Evolutionary conservation across 2,329 filamentous ascomycete genomes (phyloP), one percentile per base, ranked within the genome.

Genomic region (Microsporum canis): DNA sequence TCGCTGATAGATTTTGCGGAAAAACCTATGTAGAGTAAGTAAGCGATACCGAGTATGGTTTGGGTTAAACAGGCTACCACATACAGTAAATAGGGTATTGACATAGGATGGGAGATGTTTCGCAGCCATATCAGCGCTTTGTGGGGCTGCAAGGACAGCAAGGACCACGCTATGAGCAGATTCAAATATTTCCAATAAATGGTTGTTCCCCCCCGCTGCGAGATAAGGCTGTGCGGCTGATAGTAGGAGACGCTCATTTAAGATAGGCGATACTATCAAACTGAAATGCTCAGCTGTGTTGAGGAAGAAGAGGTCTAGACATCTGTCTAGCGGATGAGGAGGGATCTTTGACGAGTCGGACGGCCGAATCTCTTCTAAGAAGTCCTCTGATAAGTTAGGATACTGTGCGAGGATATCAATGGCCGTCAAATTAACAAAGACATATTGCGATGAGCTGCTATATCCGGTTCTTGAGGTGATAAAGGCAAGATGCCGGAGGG

Each of bases 241-340:
- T 59, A 95, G 78, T 14, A 95, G 82, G 1, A 95, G 78, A 2
- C 83, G 78, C 67, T 95, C 88, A 67, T 85, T 89, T 2, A 83
- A 80, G 2, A 80, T 75, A 0, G 87, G 80, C 0, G 88, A 78
- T 1, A 96, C 74, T 2, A 84, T 77, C 6, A 91, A 78, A 0
- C 89, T 86, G 63, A 96, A 85, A 71, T 95, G 89, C 71, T 96
- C 91, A 1, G 88, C 86, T 0, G 87, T 83, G 69, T 95, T 94
- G 64, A 96, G 82, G 74, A 95, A 95, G 76, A 89, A 96, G 14
- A 95, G 81, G 70, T 94, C 88, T n/a, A 92, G 77, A 17, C 82
- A 86, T 61, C 88, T 81, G 66, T 89, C 83, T 1, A 90, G 77
- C 3, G 87, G 84, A 65, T 87, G 82, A 4, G 76, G 74, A 0